phyloP scores from a whole-genome alignment of 2,329 filamentous ascomycete genomes.

The Cladosporium cucumerinum region DNA sequence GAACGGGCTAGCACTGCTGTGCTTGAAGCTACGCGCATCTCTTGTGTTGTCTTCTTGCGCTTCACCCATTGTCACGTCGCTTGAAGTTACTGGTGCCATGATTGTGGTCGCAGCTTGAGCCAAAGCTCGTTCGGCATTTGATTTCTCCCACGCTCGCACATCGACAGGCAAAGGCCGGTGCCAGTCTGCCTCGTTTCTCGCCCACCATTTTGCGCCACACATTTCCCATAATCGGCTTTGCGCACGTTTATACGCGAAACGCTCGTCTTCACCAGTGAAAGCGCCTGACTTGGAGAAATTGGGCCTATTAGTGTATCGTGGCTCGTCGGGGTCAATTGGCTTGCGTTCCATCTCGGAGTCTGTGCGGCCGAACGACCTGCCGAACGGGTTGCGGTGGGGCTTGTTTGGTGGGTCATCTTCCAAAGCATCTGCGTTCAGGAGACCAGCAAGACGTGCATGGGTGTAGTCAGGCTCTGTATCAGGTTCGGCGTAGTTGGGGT shows the following conservation, averaged over 20 bases:
- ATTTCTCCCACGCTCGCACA: slow-evolving; percentile 63
- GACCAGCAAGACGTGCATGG: slow-evolving; percentile 35
- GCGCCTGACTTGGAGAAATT: slow-evolving; percentile 66
- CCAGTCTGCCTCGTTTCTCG: slow-evolving; percentile 59
- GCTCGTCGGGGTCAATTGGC: slow-evolving; percentile 34
- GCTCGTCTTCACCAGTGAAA: slow-evolving; percentile 77
- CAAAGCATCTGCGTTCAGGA: slow-evolving; percentile 44
- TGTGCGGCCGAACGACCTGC: slow-evolving; percentile 32
- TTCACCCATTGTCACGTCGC: slow-evolving; percentile 24
- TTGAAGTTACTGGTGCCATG: neutral
- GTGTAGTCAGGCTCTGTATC: slow-evolving; percentile 36
- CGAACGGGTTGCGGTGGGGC: slow-evolving; percentile 30
- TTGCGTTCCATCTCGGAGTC: slow-evolving; percentile 34
- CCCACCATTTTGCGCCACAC: slow-evolving; percentile 70
- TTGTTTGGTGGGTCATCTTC: slow-evolving; percentile 51
- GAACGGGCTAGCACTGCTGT: slow-evolving; percentile 45
- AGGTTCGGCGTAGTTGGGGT: slow-evolving; percentile 35
- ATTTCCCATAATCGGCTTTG: slow-evolving; percentile 78
- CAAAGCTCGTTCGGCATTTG: neutral
- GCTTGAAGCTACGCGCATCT: slow-evolving; percentile 39
- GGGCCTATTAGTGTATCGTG: slow-evolving; percentile 30
- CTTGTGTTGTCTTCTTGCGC: slow-evolving; percentile 27
- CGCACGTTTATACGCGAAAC: slow-evolving; percentile 76
- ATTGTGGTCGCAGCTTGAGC: neutral
- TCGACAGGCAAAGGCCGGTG: slow-evolving; percentile 64